Conservation (phyloP, 2,329 filamentous ascomycete genomes). For the Fusarium begoniae region DNA sequence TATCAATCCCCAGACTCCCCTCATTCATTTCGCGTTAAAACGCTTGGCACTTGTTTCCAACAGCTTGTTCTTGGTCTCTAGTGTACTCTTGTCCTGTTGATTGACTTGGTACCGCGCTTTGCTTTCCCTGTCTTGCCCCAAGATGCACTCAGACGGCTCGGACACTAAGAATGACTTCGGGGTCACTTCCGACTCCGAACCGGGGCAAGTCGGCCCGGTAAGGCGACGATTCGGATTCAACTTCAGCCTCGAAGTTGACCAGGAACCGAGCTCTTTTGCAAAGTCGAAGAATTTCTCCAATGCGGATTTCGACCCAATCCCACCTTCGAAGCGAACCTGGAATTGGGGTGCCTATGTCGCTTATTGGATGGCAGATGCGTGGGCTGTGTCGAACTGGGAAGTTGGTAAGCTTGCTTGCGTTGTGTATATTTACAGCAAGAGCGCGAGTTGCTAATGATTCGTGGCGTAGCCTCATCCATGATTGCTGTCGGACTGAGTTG, state of each 20-base stretch:
- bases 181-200: not conserved
- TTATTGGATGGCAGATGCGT: constrained; percentile 11
- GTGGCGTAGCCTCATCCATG: not conserved
- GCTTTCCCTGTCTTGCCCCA: not conserved
- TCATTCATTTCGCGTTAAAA: not conserved
- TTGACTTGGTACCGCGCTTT: not conserved
- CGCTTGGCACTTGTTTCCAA: not conserved
- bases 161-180: not conserved
- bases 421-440: not conserved
- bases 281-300: not conserved
- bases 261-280: constrained; percentile 6
- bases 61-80: not conserved
- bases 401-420: not conserved
- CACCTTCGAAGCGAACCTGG: constrained; percentile 5
- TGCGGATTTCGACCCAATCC: constrained; percentile 5
- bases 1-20: not conserved
- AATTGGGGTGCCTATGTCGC: constrained; percentile 8
- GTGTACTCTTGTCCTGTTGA: not conserved
- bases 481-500: constrained; percentile 10
- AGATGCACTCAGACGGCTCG: constrained; percentile 5
- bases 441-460: not conserved
- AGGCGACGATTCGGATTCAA: constrained; percentile 2
- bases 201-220: not conserved
- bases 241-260: constrained; percentile 5
- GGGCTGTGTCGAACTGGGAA: constrained; percentile 13